Conservation (phyloP, 2,329 filamentous ascomycete genomes). For the Talaromyces albobiverticillius region DNA sequence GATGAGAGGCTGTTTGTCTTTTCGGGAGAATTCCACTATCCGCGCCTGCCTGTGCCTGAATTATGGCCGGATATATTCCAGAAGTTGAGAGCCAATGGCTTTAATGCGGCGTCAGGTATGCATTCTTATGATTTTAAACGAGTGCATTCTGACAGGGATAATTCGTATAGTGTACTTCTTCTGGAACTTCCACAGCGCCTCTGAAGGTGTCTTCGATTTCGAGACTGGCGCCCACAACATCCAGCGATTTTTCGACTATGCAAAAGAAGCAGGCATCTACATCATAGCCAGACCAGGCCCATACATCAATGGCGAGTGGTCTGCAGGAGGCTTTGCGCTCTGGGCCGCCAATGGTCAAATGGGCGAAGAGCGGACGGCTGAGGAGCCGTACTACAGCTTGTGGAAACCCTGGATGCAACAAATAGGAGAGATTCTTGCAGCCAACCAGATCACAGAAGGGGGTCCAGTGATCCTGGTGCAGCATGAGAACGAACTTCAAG, state of each 20-base stretch:
- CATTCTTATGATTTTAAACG: not conserved
- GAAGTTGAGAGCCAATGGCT: constrained; percentile 53
- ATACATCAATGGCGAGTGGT: constrained; percentile 53
- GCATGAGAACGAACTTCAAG: constrained; percentile 76
- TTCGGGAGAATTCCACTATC: constrained; percentile 54
- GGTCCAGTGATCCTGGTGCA: constrained; percentile 76
- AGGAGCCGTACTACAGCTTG: constrained; percentile 42
- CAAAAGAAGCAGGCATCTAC: constrained; percentile 52
- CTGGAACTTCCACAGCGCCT: constrained; percentile 33
- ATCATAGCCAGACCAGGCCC: constrained; percentile 52
- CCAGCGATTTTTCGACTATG: constrained; percentile 50
- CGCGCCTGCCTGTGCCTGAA: constrained; percentile 53
- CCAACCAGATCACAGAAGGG: constrained; percentile 74
- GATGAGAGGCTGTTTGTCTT: constrained; percentile 49
- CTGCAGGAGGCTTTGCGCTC: constrained; percentile 45
- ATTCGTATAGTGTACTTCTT: constrained; percentile 28
- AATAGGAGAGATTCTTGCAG: constrained; percentile 48
- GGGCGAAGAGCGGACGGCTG: constrained; percentile 43
- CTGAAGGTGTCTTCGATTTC: constrained; percentile 49
- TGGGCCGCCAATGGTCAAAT: constrained; percentile 49
- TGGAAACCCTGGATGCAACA: constrained; percentile 50
- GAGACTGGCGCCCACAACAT: constrained; percentile 51
- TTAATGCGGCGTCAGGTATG: constrained; percentile 45
- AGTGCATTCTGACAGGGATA: not conserved
- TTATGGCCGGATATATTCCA: constrained; percentile 56